Conservation (phyloP, 2,329 filamentous ascomycete species). For the Epichloe elymi region DNA sequence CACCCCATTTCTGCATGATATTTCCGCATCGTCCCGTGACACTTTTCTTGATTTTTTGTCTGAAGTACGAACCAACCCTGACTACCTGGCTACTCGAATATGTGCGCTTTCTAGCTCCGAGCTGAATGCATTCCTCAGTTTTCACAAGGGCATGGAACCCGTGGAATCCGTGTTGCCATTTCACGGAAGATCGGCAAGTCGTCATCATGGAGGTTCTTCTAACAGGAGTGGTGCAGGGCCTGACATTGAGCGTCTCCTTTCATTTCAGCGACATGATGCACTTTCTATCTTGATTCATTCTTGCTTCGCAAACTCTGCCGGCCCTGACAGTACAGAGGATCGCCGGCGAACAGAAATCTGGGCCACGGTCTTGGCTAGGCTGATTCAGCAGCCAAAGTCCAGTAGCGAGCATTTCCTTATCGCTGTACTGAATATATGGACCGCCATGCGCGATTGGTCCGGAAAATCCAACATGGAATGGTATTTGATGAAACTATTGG, state of each 20-base stretch:
- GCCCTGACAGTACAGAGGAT: conserved; percentile 71
- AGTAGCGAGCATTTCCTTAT: conserved; percentile 71
- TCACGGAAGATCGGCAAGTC: conserved; percentile 38
- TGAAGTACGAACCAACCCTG: conserved; percentile 71
- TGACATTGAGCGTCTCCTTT: conserved; percentile 71
- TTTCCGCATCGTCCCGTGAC: conserved; percentile 62
- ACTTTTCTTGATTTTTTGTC: conserved; percentile 68
- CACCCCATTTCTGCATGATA: conserved; percentile 53
- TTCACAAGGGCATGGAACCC: conserved; percentile 66
- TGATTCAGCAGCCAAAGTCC: conserved; percentile 65
- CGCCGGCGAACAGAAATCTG: conserved; percentile 69
- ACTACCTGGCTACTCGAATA: conserved; percentile 76
- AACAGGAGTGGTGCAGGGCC: conserved; percentile 34
- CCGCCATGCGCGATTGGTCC: conserved; percentile 76
- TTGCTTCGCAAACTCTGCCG: conserved; percentile 76
- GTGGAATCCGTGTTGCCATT: conserved; percentile 73
- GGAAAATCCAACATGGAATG: conserved; percentile 82
- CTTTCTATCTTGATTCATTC: conserved; percentile 77
- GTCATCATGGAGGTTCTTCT: conserved; percentile 32
- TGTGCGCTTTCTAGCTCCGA: conserved; percentile 63
- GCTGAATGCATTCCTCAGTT: conserved; percentile 62
- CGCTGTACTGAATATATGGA: conserved; percentile 78
- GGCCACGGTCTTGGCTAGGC: conserved; percentile 73
- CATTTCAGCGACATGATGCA: conserved; percentile 80
- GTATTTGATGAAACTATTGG: conserved; percentile 87